These are phyloP conservation scores for Glaciozyma antarctica DNA, from an alignment of 768 basidiomycete species.

Conservation along the genomic window DNA sequence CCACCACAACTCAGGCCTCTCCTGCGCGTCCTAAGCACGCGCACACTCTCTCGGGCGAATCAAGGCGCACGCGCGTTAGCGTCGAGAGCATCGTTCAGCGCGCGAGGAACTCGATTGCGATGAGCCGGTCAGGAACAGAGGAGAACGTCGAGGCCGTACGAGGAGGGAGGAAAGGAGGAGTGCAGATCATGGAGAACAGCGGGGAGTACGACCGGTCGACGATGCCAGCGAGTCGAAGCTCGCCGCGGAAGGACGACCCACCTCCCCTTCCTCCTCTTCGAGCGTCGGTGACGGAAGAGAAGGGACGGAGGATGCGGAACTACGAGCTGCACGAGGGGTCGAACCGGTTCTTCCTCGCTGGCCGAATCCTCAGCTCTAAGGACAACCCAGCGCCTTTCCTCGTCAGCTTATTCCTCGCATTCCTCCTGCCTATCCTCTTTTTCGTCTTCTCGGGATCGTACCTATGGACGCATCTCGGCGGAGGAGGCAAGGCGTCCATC, in stretches of 20 bases:
- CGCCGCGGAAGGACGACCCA: background rate
- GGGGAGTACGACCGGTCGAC: background rate
- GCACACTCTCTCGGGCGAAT: background rate
- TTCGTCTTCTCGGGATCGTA: conserved; percentile 78
- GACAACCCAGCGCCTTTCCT: conserved; percentile 78
- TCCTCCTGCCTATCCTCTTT: conserved; percentile 69
- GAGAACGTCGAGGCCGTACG: background rate
- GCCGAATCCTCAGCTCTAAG: conserved; percentile 69
- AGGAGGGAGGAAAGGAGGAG: background rate
- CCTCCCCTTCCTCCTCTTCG: background rate
- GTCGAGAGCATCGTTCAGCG: background rate
- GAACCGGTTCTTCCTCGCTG: conserved; percentile 65
- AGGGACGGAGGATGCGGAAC: conserved; percentile 38
- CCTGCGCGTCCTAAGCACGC: background rate
- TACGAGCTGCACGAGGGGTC: conserved; percentile 60
- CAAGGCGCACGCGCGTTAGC: background rate
- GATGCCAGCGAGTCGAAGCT: background rate
- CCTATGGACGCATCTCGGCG: conserved; percentile 75
- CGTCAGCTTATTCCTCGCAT: conserved; percentile 51
- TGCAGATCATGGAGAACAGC: background rate
- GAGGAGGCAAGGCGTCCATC: conserved; percentile 46
- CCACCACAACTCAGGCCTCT: background rate
- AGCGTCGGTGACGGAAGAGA: background rate
- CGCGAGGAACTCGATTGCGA: background rate
- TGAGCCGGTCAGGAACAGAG: background rate